Conservation (phyloP, 805 yeast species). For the Suhomyces emberorum region DNA sequence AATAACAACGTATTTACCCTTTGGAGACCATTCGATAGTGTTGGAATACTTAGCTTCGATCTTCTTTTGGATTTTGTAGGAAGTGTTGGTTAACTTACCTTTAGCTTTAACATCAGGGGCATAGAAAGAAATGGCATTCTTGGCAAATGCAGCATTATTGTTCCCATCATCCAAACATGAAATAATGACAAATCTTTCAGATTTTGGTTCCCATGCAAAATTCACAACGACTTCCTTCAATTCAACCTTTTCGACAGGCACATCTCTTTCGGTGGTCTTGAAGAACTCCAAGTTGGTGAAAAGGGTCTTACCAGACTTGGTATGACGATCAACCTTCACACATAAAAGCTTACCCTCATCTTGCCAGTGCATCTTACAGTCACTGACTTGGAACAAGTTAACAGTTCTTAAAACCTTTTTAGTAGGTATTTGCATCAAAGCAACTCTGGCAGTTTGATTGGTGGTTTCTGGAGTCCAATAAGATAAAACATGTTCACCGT, state of each 20-base stretch:
- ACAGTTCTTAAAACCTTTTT: conserved; percentile 83
- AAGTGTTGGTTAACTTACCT: conserved; percentile 44
- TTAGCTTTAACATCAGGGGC: conserved; percentile 66
- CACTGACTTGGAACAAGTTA: conserved; percentile 91
- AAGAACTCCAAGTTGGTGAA: conserved; percentile 92
- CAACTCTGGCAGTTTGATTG: conserved; percentile 93
- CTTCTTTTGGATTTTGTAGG: conserved; percentile 59
- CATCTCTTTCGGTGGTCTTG: conserved; percentile 79
- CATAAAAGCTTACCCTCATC: conserved; percentile 77
- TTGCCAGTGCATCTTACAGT: conserved; percentile 93
- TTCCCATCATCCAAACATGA: conserved; percentile 56
- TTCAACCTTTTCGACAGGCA: conserved; percentile 94
- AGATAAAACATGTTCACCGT: conserved; percentile 66
- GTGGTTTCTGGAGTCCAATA: conserved; percentile 96
- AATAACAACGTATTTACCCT: conserved; percentile 76
- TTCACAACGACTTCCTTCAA: conserved; percentile 82
- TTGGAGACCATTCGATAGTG: conserved; percentile 84
- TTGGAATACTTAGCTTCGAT: conserved; percentile 64
- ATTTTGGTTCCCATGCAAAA: conserved; percentile 95
- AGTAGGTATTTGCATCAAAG: conserved; percentile 82
- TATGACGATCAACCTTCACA: conserved; percentile 95
- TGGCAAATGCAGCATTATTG: conserved; percentile 61
- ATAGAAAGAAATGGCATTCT: conserved; percentile 71
- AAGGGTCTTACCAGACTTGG: conserved; percentile 88
- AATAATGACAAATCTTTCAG: conserved; percentile 81